Evolutionary conservation across 2,329 filamentous ascomycete genomes (phyloP).

Genomic region (Cladosporium colombiae): DNA sequence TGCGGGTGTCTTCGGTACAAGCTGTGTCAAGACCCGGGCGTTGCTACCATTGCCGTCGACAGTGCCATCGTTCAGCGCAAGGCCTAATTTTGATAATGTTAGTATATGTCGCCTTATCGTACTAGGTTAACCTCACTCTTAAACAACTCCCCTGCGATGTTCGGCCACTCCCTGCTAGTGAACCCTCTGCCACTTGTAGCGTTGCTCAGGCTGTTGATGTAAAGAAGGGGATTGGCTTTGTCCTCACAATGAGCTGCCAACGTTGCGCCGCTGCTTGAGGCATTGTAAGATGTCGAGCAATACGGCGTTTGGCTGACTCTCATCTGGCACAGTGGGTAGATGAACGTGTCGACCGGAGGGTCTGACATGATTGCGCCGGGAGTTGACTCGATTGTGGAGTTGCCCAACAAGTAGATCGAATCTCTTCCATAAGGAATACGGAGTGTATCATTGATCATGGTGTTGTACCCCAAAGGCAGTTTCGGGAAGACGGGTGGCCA

Average conservation of each 20-base stretch:
- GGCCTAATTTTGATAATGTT: slow-evolving; percentile 21
- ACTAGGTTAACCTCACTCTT: background rate
- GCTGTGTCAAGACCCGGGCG: slow-evolving; percentile 46
- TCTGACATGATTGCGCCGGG: background rate
- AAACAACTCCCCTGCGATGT: slow-evolving; percentile 46
- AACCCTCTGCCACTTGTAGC: slow-evolving; percentile 55
- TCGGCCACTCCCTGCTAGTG: slow-evolving; percentile 44
- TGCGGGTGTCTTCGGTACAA: slow-evolving; percentile 40
- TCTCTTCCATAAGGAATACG: slow-evolving; percentile 42
- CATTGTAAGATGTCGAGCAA: slow-evolving; percentile 63
- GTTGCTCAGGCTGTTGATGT: slow-evolving; percentile 52
- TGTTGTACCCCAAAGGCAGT: slow-evolving; percentile 65
- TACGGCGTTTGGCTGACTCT: slow-evolving; percentile 62
- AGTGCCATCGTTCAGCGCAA: slow-evolving; percentile 47
- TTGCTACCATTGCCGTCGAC: slow-evolving; percentile 47
- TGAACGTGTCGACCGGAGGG: slow-evolving; percentile 32
- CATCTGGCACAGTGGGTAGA: slow-evolving; percentile 68
- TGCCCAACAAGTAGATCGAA: slow-evolving; percentile 65
- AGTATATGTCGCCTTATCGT: background rate
- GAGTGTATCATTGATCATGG: slow-evolving; percentile 58
- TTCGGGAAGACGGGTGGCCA: slow-evolving; percentile 46
- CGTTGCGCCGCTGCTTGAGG: slow-evolving; percentile 53
- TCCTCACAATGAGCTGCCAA: slow-evolving; percentile 66
- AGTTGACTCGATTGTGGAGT: slow-evolving; percentile 33
- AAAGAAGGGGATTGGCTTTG: slow-evolving; percentile 55